Evolutionary conservation across 768 basidiomycete species (phyloP), one percentile per base, ranked within the genome.

Genomic region (Mycena amicta): DNA sequence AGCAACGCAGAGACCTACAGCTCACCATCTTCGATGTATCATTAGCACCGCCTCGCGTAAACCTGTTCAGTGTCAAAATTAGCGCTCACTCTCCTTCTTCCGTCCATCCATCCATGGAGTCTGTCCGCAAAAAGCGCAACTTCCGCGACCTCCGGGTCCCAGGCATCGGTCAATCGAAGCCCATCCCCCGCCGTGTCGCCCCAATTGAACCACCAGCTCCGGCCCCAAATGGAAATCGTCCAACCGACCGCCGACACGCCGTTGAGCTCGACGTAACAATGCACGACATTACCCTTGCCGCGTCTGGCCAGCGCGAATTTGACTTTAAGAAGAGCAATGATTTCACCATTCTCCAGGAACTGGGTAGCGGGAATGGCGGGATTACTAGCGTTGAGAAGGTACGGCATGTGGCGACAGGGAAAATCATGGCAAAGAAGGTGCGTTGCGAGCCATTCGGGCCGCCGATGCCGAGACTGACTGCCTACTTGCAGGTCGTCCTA

Each of bases 321-420:
- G 90, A 96, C 66, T 75, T 98, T 65, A 80, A 86, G 66, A 87
- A 89, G n/a, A n/a, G n/a, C 65, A 93, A 95, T 70, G 97, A 98
- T 70, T 79, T 99, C 68, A 89, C 89, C 71, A 90, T 92, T 62
- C 70, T 98, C 46, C 81, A 86, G 59, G 97, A 99, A 72, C 82
- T 99, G 2, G 97, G 97, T 3, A 88, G 92, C 63, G 97, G 97
- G 5, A 98, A 98, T 69, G 95, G 97, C 3, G 97, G 97, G 52
- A 97, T n/a, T n/a, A n/a, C n/a, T n/a, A n/a, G 95, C 51, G 97
- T 99, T 47, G 93, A 95, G 74, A 93, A 92, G 75, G 95, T 97
- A 18, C 87, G 95, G 73, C 97, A 99, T 70, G 80, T 84, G 13
- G 93, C 93, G 15, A 92, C 94, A 30, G 88, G 89, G 39, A 93